Evolutionary conservation across 257 asterid species (phyloP).

Genomic region (Solanum arcanum): DNA sequence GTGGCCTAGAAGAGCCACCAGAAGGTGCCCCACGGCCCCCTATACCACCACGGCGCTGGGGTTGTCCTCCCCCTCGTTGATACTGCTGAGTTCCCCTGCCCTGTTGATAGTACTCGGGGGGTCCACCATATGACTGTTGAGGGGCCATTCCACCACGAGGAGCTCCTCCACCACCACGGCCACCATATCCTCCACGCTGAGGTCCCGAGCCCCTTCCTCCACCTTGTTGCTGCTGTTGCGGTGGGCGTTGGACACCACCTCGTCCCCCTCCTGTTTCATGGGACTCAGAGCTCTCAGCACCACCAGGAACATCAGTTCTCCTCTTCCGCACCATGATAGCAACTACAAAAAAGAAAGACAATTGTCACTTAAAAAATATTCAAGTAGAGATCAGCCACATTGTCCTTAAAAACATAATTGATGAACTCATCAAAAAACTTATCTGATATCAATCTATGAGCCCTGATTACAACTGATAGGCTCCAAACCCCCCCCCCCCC

Average conservation of each 20-base stretch:
- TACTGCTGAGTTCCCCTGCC: constrained; percentile 23
- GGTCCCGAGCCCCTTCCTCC: constrained; percentile 33
- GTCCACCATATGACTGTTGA: constrained; percentile 16
- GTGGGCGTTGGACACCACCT: constrained; percentile 41
- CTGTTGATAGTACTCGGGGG: constrained; percentile 22
- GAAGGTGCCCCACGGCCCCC: constrained; percentile 59
- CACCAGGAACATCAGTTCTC: constrained; percentile 52
- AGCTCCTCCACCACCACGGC: constrained; percentile 8
- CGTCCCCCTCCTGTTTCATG: constrained; percentile 38
- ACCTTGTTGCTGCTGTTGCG: constrained; percentile 23
- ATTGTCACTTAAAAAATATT: not conserved
- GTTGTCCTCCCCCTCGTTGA: constrained; percentile 42
- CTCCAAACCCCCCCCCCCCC: not conserved
- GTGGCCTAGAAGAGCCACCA: constrained; percentile 60
- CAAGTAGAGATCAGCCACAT: not conserved
- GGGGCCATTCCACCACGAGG: constrained; percentile 10
- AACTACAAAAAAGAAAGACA: constrained; percentile 18
- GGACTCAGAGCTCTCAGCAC: constrained; percentile 54
- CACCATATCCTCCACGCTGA: constrained; percentile 16
- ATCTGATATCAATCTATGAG: not conserved
- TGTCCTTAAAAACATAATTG: not conserved
- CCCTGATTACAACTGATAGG: not conserved
- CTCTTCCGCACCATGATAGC: constrained; percentile 69
- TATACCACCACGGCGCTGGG: constrained; percentile 45
- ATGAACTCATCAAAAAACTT: not conserved